Base-by-base conservation (phyloP, 305 asterid genomes). In the Withania somnifera region DNA sequence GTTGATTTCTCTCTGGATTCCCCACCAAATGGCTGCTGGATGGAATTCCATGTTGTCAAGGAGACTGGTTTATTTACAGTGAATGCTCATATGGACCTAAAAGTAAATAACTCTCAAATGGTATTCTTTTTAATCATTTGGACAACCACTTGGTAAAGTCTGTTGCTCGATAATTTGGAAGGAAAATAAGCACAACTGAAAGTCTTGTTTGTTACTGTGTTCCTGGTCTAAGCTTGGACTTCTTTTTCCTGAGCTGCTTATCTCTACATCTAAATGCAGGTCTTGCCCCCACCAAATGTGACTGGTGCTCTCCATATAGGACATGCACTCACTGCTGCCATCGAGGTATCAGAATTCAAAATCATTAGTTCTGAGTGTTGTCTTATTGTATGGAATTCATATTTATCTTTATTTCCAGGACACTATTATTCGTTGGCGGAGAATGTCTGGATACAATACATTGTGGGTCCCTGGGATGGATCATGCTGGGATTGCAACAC, bases 401-500 rank as follows among this genome's bases (percentile, higher is more conserved):
- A 11, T 61, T 52, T 26, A 69, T 56, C 78, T 84, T 76, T 83
- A 40, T 73, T 84, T 54, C 86, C 87, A 97, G 99, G 99, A 97
- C 84, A 93, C 98, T 66, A 92, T 94, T 81, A 94, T 93, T 86
- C 98, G 99, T 61, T 97, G 97, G 97, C 89, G 90, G 69, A 90
- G 98, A 81, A 97, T 97, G 99, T 93, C 99, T 51, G 99, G 99
- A 78, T 92, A 89, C 91, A 97, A 97, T 84, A 81, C 96, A 20
- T 85, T 91, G 76, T 97, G 99, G 99, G 96, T 97, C 58, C 99
- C 99, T 54, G 97, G 98, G 81, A 91, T 90, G 92, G 99, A 97
- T 86, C 98, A 97, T 84, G 99, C 99, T 81, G 99, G 99, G 80
- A 94, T 97, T 32, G 98, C 99, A 32, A 97, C 98, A 20, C 98